Percentiles rank a stretch among this genome's conserved stretches.
phyloP scores from a whole-genome alignment of 1,284 basidiomycete genomes.

The Puccinia novopanici region DNA sequence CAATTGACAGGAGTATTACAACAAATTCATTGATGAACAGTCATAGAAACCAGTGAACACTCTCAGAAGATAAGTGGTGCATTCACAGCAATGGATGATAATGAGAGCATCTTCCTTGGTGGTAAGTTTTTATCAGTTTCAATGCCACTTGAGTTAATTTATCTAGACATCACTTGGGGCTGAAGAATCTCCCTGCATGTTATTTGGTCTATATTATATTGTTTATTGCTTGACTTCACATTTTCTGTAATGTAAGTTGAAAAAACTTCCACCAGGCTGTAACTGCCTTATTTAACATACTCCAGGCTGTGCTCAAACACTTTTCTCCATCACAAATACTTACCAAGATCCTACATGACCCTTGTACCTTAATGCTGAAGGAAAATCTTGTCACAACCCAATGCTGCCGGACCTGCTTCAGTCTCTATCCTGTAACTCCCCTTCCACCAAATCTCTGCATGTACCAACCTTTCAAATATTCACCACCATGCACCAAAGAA shows the following conservation, averaged over 20 bases:
- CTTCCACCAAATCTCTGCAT: not conserved
- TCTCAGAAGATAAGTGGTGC: not conserved
- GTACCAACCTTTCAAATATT: not conserved
- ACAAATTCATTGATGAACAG: not conserved
- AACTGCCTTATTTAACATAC: too few species aligned
- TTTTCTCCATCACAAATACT: not conserved
- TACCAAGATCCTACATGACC: not conserved
- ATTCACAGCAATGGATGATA: not conserved
- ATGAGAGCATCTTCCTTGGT: not conserved
- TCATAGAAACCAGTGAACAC: not conserved
- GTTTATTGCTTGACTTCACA: constrained; percentile 23
- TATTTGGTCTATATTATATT: constrained; percentile 6
- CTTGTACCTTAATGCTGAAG: constrained; percentile 13
- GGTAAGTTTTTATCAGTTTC: constrained; percentile 1
- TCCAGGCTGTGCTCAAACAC: not conserved
- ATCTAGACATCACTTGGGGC: too few species aligned
- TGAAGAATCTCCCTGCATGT: not conserved
- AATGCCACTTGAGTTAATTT: not conserved
- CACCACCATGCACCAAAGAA: not conserved
- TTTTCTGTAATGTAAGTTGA: constrained; percentile 29
- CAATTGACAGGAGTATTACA: not conserved
- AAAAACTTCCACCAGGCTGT: constrained; percentile 14
- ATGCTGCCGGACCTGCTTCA: constrained; percentile 22
- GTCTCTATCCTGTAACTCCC: not conserved
- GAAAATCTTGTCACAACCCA: not conserved